Evolutionary conservation across 2,329 filamentous ascomycete genomes (phyloP).

Genomic region (Fonsecaea pugnacius): DNA sequence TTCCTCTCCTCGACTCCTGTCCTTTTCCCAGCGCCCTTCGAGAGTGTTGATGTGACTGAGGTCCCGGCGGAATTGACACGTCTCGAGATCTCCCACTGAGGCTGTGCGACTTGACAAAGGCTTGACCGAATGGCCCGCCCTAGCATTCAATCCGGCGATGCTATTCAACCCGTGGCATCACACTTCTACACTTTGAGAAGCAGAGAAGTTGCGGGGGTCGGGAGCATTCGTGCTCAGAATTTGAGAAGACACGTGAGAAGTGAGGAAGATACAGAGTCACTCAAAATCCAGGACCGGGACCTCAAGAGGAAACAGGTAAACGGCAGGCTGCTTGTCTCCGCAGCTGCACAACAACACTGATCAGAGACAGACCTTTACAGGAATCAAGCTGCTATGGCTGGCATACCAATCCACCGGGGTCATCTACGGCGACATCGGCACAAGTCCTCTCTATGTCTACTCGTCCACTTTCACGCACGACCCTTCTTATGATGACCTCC

Average conservation of each 20-base stretch:
- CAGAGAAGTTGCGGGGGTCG: slow-evolving; percentile 18
- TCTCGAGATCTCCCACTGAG: neutral
- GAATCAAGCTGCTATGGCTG: slow-evolving; percentile 44
- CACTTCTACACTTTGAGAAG: slow-evolving; percentile 19
- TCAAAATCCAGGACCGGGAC: slow-evolving; percentile 27
- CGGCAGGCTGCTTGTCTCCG: neutral
- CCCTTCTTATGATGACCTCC: slow-evolving; percentile 53
- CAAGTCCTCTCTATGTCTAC: slow-evolving; percentile 62
- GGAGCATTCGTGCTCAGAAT: slow-evolving; percentile 13
- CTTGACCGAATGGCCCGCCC: slow-evolving; percentile 11
- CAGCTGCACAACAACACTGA: neutral
- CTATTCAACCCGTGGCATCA: slow-evolving; percentile 18
- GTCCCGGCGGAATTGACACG: neutral
- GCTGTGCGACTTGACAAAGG: neutral
- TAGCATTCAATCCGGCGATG: slow-evolving; percentile 14
- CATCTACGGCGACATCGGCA: slow-evolving; percentile 64
- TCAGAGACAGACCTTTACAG: slow-evolving; percentile 38
- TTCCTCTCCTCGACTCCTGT: neutral
- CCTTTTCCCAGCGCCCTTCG: neutral
- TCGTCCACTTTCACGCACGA: slow-evolving; percentile 57
- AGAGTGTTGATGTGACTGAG: neutral
- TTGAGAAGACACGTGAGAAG: neutral
- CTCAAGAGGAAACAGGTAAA: slow-evolving; percentile 34
- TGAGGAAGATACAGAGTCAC: neutral
- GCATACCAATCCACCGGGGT: slow-evolving; percentile 62